A percentile compares a stretch with the other conserved stretches of the same genome.
Conservation (phyloP, 2,329 filamentous ascomycete species). For the Aspergillus sp. region DNA sequence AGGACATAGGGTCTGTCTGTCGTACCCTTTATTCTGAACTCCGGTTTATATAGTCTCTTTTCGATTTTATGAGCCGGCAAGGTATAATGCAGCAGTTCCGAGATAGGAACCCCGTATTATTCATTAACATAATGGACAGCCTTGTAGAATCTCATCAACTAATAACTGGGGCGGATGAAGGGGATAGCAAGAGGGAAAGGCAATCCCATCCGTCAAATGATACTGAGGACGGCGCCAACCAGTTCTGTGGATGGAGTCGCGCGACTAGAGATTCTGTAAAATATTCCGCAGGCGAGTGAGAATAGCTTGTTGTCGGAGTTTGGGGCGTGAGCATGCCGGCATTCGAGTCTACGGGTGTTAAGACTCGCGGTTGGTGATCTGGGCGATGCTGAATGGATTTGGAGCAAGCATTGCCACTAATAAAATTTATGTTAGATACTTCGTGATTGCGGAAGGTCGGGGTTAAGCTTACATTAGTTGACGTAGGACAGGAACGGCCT, state of each 20-base stretch:
- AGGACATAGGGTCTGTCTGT: too few species aligned
- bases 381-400: slow-evolving; percentile 13
- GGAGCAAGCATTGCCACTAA: slow-evolving; percentile 25
- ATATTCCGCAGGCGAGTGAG: slow-evolving; percentile 8
- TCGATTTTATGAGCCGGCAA: too few species aligned
- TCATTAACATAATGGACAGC: background rate
- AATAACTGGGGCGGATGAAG: background rate
- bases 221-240: slow-evolving; percentile 31
- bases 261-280: slow-evolving; percentile 17
- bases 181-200: slow-evolving; percentile 2
- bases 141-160: background rate
- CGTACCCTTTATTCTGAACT: too few species aligned
- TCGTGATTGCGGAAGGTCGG: background rate
- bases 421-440: background rate
- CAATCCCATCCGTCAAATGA: slow-evolving; percentile 26
- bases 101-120: background rate
- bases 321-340: slow-evolving; percentile 1
- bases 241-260: slow-evolving; percentile 34
- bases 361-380: slow-evolving; percentile 13
- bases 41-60: too few species aligned
- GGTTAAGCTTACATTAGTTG: slow-evolving; percentile 31
- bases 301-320: slow-evolving; percentile 11
- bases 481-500: slow-evolving; percentile 35
- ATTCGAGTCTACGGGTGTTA: slow-evolving; percentile 7
- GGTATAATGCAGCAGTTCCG: too few species aligned